A percentile compares a stretch with the other conserved stretches of the same genome.
phyloP scores from a whole-genome alignment of 305 asterid genomes.

The Solanum hybrid region DNA sequence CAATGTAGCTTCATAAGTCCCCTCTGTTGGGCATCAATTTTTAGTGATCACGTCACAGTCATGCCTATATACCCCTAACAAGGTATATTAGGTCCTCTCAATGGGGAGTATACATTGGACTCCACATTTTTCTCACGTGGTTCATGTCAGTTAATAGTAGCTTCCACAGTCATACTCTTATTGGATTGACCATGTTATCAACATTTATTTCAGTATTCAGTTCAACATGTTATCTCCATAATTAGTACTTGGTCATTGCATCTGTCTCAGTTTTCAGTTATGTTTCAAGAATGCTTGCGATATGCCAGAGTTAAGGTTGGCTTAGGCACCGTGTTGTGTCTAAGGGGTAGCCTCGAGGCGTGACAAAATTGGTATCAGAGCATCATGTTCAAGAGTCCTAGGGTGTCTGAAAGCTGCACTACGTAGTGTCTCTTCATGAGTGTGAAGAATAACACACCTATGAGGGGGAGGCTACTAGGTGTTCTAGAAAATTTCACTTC shows the following conservation, averaged over 20 bases:
- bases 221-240: too few species aligned
- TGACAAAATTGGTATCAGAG: neutral
- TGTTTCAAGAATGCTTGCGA: too few species aligned
- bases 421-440: neutral
- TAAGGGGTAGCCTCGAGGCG: accelerated
- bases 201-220: neutral
- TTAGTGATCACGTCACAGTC: neutral
- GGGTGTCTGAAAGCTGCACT: neutral
- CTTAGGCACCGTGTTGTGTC: neutral
- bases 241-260: too few species aligned
- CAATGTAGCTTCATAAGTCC: neutral
- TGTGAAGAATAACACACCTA: neutral
- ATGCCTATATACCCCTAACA: neutral
- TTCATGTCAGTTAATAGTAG: too few species aligned
- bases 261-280: too few species aligned
- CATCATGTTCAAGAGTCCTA: neutral
- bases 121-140: neutral
- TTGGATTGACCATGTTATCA: neutral
- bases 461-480: neutral
- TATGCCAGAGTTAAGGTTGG: neutral
- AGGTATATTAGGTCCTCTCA: neutral
- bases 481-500: neutral
- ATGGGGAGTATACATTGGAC: neutral
- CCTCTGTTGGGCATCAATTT: neutral
- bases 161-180: too few species aligned